Evolutionary conservation across 805 yeast genomes (phyloP), one percentile per base, ranked within the genome.

Genomic region (Ogataea neopini): DNA sequence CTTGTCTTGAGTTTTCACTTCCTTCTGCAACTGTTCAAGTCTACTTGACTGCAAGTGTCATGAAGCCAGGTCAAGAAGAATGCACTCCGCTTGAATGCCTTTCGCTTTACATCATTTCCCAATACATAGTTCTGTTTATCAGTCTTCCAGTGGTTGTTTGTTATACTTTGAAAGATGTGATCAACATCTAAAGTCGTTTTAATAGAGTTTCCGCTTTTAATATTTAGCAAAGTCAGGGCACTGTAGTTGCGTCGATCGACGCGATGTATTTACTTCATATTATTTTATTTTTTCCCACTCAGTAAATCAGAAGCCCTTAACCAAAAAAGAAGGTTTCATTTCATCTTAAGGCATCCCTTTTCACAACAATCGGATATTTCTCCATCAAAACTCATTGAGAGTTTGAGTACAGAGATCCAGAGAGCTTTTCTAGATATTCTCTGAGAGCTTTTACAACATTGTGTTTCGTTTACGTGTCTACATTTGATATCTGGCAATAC

Each of bases 1-100:
- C 61, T 11, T 75, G 75, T 13, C 57, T 80, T 51, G 77, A 77
- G 51, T 80, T 69, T 55, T 75, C 77, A 0, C 64, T 79, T 22
- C 84, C 84, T 3, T 76, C 76, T 57, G 84, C 84, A 10, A 80
- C 84, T 0, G 76, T 80, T 8, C 75, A 80, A 58, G 76, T 79
- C n/a, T 80, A 80, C 56, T 67, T 80, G 48, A 80, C 84, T 4
- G 84, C 83, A 2, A 74, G 78, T 56, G 74, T 75, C 63, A 74
- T 80, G 45, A 77, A 72, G 49, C 81, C 83, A 0, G 69, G 65
- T n/a, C 65, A 74, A 13, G 70, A 70, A 3, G 74, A 71, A 18
- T 52, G 58, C 36, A 52, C 61, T 4, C 83, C 79, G 45, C 72
- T 80, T 76, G 81, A 79, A 56, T 80, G 84, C 56, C 67, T 80